Evolutionary conservation across 495 filamentous ascomycete species (phyloP).

Genomic region (Paragyromitra xinjiangensis): DNA sequence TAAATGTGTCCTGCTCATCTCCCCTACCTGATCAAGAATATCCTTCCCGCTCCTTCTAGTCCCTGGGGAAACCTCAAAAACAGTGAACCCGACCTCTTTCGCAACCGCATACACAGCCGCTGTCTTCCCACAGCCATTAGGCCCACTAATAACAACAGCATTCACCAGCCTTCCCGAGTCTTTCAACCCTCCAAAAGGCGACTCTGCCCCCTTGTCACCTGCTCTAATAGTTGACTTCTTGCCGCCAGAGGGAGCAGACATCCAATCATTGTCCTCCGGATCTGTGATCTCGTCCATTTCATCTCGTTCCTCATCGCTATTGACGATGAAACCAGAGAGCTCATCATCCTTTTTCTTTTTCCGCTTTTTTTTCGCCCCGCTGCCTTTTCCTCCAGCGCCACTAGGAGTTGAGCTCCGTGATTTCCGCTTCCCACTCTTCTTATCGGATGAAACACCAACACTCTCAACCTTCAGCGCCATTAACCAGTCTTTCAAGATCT

Average conservation of each 20-base stretch:
- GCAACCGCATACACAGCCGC: slow-evolving; percentile 94
- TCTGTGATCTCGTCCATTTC: slow-evolving; percentile 79
- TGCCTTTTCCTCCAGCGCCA: slow-evolving; percentile 58
- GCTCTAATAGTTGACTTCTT: slow-evolving; percentile 72
- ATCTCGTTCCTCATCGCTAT: slow-evolving; percentile 79
- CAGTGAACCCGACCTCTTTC: slow-evolving; percentile 90
- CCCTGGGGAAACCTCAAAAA: slow-evolving; percentile 92
- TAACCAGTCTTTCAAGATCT: slow-evolving; percentile 86
- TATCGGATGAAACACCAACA: slow-evolving; percentile 61
- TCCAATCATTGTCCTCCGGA: slow-evolving; percentile 66
- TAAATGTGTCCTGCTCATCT: slow-evolving; percentile 95
- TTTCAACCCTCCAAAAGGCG: slow-evolving; percentile 60
- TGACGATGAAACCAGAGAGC: slow-evolving; percentile 85
- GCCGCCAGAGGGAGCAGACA: slow-evolving; percentile 59
- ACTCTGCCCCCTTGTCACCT: slow-evolving; percentile 62
- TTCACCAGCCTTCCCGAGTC: slow-evolving; percentile 63
- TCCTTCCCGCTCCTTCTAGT: slow-evolving; percentile 87
- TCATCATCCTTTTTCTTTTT: slow-evolving; percentile 73
- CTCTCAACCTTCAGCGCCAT: slow-evolving; percentile 73
- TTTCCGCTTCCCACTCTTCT: slow-evolving; percentile 56
- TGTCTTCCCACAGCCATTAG: slow-evolving; percentile 90
- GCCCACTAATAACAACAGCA: slow-evolving; percentile 85
- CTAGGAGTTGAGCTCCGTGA: slow-evolving; percentile 61
- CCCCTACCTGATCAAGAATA: slow-evolving; percentile 87
- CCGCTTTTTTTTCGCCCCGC: slow-evolving; percentile 68